These are phyloP conservation scores for Anthracocystis walkeri DNA, from an alignment of 1,284 basidiomycete genomes.

Conservation along the genomic window DNA sequence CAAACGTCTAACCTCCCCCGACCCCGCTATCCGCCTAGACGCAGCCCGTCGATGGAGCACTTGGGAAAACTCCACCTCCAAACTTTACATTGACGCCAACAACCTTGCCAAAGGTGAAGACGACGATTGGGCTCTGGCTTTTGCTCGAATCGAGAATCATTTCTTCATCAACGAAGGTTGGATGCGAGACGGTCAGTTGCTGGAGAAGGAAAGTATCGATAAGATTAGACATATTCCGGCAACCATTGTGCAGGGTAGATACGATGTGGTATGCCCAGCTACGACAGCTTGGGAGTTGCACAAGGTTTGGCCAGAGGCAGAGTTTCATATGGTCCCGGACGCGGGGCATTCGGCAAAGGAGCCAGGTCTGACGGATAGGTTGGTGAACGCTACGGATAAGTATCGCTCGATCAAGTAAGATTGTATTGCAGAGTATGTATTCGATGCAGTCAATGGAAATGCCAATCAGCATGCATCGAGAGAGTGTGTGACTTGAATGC, in stretches of 20 bases:
- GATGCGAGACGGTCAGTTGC: conserved; percentile 87
- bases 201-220: conserved; percentile 84
- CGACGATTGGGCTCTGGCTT: conserved; percentile 72
- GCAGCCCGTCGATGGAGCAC: conserved; percentile 84
- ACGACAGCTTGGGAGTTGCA: conserved; percentile 69
- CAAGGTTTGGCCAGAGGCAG: conserved; percentile 54
- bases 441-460: background rate
- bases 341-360: conserved; percentile 91
- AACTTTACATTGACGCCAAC: conserved; percentile 61
- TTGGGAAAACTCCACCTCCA: conserved; percentile 66
- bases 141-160: conserved; percentile 91
- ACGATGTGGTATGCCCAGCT: conserved; percentile 72
- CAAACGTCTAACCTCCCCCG: conserved; percentile 80
- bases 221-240: conserved; percentile 80
- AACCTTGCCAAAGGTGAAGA: conserved; percentile 53
- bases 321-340: conserved; percentile 78
- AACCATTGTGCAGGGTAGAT: conserved; percentile 81
- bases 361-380: conserved; percentile 78
- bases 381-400: conserved; percentile 76
- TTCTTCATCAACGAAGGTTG: conserved; percentile 85
- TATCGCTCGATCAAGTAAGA: conserved; percentile 43
- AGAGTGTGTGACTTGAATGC: background rate
- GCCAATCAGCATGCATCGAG: background rate
- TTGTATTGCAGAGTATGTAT: background rate
- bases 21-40: conserved; percentile 76